These are phyloP conservation scores for Scenedesmus sp. DNA, from an alignment of 163 green algal genomes.

Conservation along the genomic window DNA sequence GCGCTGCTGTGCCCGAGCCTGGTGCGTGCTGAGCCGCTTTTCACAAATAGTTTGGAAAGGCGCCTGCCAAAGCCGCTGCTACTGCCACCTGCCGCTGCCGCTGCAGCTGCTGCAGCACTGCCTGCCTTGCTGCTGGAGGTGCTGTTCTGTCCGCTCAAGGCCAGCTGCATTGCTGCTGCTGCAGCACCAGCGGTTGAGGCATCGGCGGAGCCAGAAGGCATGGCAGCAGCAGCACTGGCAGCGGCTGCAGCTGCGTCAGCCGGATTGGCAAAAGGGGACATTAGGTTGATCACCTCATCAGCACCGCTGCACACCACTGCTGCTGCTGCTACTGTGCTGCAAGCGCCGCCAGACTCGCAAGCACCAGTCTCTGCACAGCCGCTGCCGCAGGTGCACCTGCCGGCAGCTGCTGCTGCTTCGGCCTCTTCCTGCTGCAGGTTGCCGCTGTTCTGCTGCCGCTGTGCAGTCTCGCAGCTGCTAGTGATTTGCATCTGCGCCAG, in stretches of 20 bases:
- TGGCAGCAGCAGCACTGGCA: background rate
- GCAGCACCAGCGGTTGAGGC: background rate
- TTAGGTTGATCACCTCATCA: background rate
- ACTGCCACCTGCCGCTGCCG: background rate
- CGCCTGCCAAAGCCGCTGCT: background rate
- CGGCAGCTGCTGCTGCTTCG: background rate
- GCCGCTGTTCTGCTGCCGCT: background rate
- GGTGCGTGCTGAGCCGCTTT: background rate
- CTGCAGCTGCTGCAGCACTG: constrained; percentile 2
- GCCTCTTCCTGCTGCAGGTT: background rate
- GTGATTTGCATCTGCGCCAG: constrained; percentile 1
- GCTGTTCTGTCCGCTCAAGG: background rate
- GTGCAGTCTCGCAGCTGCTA: background rate
- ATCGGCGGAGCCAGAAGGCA: background rate
- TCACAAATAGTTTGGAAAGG: background rate
- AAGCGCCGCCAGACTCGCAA: background rate
- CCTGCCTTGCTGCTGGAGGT: background rate
- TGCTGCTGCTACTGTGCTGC: constrained; percentile 10
- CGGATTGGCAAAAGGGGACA: background rate
- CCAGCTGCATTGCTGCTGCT: constrained; percentile 1
- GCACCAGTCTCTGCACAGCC: no score
- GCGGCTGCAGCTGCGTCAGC: background rate
- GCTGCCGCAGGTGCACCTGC: background rate
- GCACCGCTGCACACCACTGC: background rate
- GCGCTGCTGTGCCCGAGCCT: background rate